Conservation (phyloP, 306 rosid species). For the Bauhinia variegata region DNA sequence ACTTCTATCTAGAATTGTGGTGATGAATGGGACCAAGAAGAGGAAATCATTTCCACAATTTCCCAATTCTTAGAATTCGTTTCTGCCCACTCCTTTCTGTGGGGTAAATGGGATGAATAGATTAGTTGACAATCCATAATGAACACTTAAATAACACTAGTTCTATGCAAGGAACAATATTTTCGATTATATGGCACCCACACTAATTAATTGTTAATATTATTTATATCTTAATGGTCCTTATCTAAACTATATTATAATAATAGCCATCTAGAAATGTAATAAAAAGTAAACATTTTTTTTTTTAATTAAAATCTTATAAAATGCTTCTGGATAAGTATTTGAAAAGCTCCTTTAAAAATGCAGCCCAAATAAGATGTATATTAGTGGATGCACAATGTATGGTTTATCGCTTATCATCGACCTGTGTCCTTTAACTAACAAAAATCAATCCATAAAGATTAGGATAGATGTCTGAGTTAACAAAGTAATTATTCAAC, state of each 20-base stretch:
- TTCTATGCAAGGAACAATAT: neutral
- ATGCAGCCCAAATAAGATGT: too few species aligned
- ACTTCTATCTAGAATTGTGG: neutral
- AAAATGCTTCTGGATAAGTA: conserved; percentile 23
- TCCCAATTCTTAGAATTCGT: neutral
- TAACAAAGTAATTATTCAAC: too few species aligned
- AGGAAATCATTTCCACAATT: neutral
- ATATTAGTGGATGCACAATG: too few species aligned
- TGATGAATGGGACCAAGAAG: neutral
- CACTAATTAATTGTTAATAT: neutral
- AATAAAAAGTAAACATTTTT: too few species aligned
- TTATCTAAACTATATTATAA: neutral
- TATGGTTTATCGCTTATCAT: too few species aligned
- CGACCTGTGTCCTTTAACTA: too few species aligned
- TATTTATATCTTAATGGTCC: neutral
- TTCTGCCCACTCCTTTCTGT: neutral
- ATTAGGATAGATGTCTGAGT: too few species aligned
- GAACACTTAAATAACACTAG: neutral
- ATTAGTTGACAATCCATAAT: neutral
- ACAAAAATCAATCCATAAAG: too few species aligned
- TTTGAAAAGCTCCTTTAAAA: too few species aligned
- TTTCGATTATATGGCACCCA: conserved; percentile 10
- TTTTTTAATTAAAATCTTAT: too few species aligned
- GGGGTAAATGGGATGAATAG: too few species aligned
- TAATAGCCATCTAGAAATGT: neutral